phyloP scores from a whole-genome alignment of 73 alveolate species.

The Tetrahymena elliotti region DNA sequence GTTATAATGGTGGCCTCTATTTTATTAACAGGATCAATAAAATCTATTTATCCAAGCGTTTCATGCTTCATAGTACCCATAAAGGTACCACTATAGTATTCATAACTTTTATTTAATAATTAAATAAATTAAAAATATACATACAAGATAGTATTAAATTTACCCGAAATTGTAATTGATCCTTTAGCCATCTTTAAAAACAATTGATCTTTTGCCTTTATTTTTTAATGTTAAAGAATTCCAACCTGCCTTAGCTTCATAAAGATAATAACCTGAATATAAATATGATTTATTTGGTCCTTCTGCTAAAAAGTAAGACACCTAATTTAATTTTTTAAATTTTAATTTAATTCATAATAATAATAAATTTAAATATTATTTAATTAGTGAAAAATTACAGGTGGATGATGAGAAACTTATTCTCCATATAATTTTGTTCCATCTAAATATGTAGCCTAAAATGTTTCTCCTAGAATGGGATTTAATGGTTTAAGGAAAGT shows the following conservation, averaged over 20 bases:
- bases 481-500: slow-evolving; percentile 81
- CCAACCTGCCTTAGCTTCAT: slow-evolving; percentile 49
- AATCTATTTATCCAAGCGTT: slow-evolving; percentile 20
- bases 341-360: slow-evolving; percentile 22
- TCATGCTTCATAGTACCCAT: slow-evolving; percentile 56
- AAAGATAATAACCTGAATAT: slow-evolving; percentile 42
- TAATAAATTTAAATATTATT: too few relatives aligned
- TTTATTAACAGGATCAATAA: slow-evolving; percentile 37
- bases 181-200: slow-evolving; percentile 10
- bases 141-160: not conserved
- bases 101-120: slow-evolving; percentile 26
- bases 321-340: not conserved
- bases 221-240: slow-evolving; percentile 39
- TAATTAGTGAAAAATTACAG: slow-evolving; percentile 61
- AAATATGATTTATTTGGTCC: slow-evolving; percentile 31
- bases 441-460: slow-evolving; percentile 87
- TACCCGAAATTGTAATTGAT: slow-evolving; percentile 8
- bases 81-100: slow-evolving; percentile 45
- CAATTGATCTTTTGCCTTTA: slow-evolving; percentile 34
- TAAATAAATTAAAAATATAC: not conserved
- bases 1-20: not conserved
- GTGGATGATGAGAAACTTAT: slow-evolving; percentile 96
- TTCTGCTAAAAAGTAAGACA: slow-evolving; percentile 37
- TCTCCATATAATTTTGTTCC: slow-evolving; percentile 91
- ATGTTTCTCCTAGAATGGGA: slow-evolving; percentile 96